Evolutionary conservation across 83 land plant genomes (phyloP).

Genomic region (Picea engelmannii): DNA sequence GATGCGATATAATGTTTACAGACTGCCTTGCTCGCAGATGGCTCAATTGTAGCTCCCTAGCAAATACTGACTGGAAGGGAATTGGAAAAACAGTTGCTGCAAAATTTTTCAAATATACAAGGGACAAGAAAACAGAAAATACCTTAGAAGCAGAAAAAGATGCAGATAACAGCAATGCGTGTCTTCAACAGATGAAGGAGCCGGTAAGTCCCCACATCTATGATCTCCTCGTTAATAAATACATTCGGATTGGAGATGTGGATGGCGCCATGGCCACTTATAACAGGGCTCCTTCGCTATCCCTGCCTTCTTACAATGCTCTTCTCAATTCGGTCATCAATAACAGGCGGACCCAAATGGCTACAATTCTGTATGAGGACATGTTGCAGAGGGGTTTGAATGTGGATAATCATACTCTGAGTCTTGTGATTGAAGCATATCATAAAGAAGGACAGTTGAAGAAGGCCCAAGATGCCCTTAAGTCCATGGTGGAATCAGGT

Average conservation of each 20-base stretch:
- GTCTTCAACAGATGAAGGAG: background rate
- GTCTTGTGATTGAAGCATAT: too few relatives aligned
- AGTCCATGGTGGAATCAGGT: too few relatives aligned
- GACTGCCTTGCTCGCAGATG: background rate
- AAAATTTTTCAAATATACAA: too few relatives aligned
- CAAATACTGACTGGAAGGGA: too few relatives aligned
- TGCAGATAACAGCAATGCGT: background rate
- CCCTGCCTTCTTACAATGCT: slow-evolving; percentile 25
- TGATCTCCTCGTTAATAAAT: slow-evolving; percentile 34
- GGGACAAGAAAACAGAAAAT: too few relatives aligned
- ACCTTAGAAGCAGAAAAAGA: too few relatives aligned
- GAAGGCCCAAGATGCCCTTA: too few relatives aligned
- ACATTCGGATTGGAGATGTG: slow-evolving; percentile 24
- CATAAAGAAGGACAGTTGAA: too few relatives aligned
- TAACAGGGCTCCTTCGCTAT: slow-evolving; percentile 21
- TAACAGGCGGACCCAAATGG: slow-evolving; percentile 22
- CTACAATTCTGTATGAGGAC: slow-evolving; percentile 24
- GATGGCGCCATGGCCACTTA: slow-evolving; percentile 34
- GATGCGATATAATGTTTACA: background rate
- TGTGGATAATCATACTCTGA: too few relatives aligned
- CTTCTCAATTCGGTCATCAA: slow-evolving; percentile 33
- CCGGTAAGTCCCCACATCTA: slow-evolving; percentile 8
- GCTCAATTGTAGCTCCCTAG: background rate
- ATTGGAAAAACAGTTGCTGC: too few relatives aligned
- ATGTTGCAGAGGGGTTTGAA: slow-evolving; percentile 26